A percentile compares a stretch with the other conserved stretches of the same genome.
These are phyloP conservation scores for Stereum hirsutum DNA, from an alignment of 1,284 basidiomycete genomes.

Conservation along the genomic window DNA sequence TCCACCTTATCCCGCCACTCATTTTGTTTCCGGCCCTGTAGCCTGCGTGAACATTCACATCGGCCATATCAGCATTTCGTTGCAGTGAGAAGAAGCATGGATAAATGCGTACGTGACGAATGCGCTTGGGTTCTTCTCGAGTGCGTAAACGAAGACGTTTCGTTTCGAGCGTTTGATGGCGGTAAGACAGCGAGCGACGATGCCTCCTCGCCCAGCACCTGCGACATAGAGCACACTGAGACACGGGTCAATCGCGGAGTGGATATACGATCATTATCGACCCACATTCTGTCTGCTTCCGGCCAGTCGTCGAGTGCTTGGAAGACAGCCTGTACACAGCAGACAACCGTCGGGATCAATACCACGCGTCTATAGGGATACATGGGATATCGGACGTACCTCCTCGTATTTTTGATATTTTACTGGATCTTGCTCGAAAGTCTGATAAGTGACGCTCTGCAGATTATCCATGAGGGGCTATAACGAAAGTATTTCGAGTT, in stretches of 20 bases:
- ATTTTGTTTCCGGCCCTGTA: conserved; percentile 70
- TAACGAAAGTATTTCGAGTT: background rate
- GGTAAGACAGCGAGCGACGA: conserved; percentile 80
- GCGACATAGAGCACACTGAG: conserved; percentile 80
- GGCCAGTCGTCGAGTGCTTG: conserved; percentile 73
- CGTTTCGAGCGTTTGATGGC: conserved; percentile 69
- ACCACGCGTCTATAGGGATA: background rate
- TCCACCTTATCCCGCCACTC: conserved; percentile 85
- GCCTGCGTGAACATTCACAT: conserved; percentile 28
- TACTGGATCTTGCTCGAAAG: conserved; percentile 95
- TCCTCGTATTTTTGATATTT: conserved; percentile 97
- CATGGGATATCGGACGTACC: conserved; percentile 27
- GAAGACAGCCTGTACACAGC: conserved; percentile 79
- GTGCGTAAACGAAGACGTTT: conserved; percentile 71
- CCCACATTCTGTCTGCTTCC: conserved; percentile 47
- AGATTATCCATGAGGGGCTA: conserved; percentile 97
- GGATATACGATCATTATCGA: background rate
- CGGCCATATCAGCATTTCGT: conserved; percentile 2
- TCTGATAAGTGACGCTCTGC: conserved; percentile 92
- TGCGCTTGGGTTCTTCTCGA: conserved; percentile 96
- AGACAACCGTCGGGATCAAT: conserved; percentile 52
- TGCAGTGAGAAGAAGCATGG: background rate
- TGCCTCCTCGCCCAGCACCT: conserved; percentile 91
- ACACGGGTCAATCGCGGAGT: conserved; percentile 5
- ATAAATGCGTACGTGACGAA: conserved; percentile 73